These are phyloP conservation scores for Trichoderma semiorbis DNA, from an alignment of 2,329 filamentous ascomycete species.

Conservation along the genomic window DNA sequence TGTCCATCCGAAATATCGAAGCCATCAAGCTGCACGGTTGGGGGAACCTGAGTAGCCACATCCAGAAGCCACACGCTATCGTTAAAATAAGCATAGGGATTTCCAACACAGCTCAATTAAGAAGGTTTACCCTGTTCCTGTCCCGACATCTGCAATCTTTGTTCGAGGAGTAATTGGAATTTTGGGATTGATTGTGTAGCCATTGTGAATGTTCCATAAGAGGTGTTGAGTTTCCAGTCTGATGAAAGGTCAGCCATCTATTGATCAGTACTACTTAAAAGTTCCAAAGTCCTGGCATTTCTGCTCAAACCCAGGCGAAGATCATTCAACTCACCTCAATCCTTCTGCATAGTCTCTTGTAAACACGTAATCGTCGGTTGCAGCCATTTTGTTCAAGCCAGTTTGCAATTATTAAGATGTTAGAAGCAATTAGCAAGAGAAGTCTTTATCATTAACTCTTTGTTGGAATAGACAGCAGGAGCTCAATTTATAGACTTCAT, in stretches of 20 bases:
- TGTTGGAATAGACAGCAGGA: background rate
- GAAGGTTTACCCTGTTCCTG: slow-evolving; percentile 10
- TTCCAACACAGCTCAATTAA: background rate
- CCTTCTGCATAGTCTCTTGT: background rate
- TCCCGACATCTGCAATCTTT: slow-evolving; percentile 16
- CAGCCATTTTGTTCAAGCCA: background rate
- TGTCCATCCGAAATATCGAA: slow-evolving; percentile 18
- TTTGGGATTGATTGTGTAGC: slow-evolving; percentile 11
- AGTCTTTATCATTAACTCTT: no score
- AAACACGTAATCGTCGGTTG: background rate
- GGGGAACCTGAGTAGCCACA: slow-evolving; percentile 3
- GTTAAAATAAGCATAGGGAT: background rate
- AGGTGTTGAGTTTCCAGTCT: slow-evolving; percentile 16
- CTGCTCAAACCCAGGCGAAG: no score
- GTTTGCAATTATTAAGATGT: background rate
- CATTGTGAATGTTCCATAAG: slow-evolving; percentile 10
- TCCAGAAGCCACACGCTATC: slow-evolving; percentile 14
- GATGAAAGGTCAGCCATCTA: background rate
- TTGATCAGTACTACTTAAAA: background rate
- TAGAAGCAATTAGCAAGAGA: background rate
- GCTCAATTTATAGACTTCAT: background rate
- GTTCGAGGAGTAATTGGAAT: slow-evolving; percentile 6
- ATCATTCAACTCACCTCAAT: background rate
- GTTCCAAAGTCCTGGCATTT: background rate
- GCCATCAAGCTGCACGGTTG: slow-evolving; percentile 11